phyloP scores from a whole-genome alignment of 495 filamentous ascomycete genomes.

The Penicillium daleae region DNA sequence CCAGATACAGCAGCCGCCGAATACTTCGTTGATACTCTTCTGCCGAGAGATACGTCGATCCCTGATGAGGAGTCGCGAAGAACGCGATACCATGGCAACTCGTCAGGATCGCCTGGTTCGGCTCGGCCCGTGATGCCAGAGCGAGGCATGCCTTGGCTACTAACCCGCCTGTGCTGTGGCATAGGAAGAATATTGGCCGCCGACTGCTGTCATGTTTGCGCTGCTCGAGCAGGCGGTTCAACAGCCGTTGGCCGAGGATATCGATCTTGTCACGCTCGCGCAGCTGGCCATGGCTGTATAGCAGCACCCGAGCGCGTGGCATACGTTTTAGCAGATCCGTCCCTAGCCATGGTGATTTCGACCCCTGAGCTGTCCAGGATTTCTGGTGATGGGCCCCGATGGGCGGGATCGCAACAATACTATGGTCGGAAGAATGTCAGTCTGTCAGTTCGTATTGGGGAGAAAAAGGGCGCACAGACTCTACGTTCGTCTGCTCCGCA shows the following conservation, averaged over 20 bases:
- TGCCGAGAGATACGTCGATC: conserved; percentile 67
- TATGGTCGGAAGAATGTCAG: conserved; percentile 19
- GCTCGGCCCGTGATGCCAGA: conserved; percentile 44
- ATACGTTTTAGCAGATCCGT: conserved; percentile 32
- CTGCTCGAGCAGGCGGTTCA: conserved; percentile 49
- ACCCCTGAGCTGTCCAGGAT: conserved; percentile 36
- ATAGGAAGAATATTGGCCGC: conserved; percentile 65
- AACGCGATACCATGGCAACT: conserved; percentile 67
- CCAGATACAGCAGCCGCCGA: conserved; percentile 56
- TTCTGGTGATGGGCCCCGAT: conserved; percentile 46
- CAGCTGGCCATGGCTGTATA: conserved; percentile 58
- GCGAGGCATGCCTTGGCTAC: conserved; percentile 62
- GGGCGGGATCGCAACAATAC: conserved; percentile 49
- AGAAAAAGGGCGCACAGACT: conserved; percentile 36
- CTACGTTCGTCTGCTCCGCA: conserved; percentile 35
- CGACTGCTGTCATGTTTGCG: conserved; percentile 31
- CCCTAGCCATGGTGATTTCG: conserved; percentile 31
- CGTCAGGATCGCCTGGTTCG: conserved; percentile 49
- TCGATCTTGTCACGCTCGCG: conserved; percentile 53
- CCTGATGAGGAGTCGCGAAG: conserved; percentile 63
- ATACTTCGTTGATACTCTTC: conserved; percentile 59
- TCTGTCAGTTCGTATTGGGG: conserved; percentile 3
- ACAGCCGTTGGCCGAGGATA: conserved; percentile 51
- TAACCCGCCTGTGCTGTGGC: conserved; percentile 67
- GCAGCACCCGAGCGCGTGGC: conserved; percentile 53